A percentile compares a stretch with the other conserved stretches of the same genome.
phyloP scores from a whole-genome alignment of 2,329 filamentous ascomycete species.

The Alternaria viburni region DNA sequence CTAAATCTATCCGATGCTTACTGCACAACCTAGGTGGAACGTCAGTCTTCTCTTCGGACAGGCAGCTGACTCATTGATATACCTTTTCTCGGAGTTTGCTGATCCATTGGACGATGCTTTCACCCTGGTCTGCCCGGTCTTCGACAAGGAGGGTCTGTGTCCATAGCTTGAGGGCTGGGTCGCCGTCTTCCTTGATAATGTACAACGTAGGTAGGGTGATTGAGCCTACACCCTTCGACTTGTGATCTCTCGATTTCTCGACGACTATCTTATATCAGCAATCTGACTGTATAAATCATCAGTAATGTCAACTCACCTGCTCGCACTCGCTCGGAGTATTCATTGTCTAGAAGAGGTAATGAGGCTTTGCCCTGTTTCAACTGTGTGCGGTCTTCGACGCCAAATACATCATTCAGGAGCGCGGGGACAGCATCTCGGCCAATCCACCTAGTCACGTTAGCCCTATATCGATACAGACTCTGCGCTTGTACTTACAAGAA shows the following conservation, averaged over 20 bases:
- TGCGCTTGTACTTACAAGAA: conserved; percentile 64
- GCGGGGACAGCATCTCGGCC: conserved; percentile 92
- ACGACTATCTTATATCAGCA: conserved; percentile 66
- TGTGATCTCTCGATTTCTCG: conserved; percentile 89
- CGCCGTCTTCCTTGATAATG: conserved; percentile 91
- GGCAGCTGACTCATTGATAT: conserved; percentile 40
- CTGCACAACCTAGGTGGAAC: conserved; percentile 43
- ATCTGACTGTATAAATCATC: not conserved
- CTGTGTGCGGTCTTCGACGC: conserved; percentile 79
- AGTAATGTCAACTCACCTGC: conserved; percentile 18
- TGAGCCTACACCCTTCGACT: conserved; percentile 85
- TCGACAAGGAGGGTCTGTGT: conserved; percentile 95
- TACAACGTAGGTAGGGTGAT: conserved; percentile 94
- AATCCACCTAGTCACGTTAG: conserved; percentile 67
- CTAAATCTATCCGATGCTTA: conserved; percentile 22
- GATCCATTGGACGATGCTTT: conserved; percentile 94
- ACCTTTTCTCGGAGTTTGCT: conserved; percentile 95
- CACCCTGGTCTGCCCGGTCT: conserved; percentile 90
- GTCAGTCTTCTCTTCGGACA: conserved; percentile 22
- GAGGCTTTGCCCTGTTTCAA: conserved; percentile 90
- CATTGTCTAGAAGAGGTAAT: conserved; percentile 86
- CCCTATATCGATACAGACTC: not conserved
- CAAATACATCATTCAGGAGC: conserved; percentile 88
- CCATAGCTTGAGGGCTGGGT: conserved; percentile 94
- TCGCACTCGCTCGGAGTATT: conserved; percentile 94